Conservation (phyloP, 2,329 filamentous ascomycete species). For the Lecanosticta acicola region DNA sequence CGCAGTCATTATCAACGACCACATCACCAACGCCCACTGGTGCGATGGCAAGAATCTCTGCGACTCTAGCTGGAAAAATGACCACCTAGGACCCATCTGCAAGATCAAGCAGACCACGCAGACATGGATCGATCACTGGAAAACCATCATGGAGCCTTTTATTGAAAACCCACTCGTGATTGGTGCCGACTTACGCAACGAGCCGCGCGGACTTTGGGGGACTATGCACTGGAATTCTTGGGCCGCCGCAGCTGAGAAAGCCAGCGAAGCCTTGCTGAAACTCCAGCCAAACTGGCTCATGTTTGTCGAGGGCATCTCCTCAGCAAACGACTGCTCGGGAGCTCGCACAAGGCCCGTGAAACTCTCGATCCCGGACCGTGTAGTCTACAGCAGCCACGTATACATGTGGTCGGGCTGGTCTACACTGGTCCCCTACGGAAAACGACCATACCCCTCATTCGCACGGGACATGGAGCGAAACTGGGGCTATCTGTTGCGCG, state of each 20-base stretch:
- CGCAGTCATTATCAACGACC: constrained; percentile 63
- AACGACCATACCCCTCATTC: constrained; percentile 59
- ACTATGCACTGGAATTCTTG: constrained; percentile 62
- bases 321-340: constrained; percentile 59
- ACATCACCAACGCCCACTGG: constrained; percentile 64
- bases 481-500: constrained; percentile 60
- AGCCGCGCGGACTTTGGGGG: constrained; percentile 63
- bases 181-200: constrained; percentile 62
- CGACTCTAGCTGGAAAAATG: constrained; percentile 62
- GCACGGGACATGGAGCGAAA: constrained; percentile 57
- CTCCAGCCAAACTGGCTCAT: constrained; percentile 61
- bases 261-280: constrained; percentile 54
- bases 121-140: constrained; percentile 61
- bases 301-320: constrained; percentile 62
- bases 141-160: constrained; percentile 57
- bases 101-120: constrained; percentile 58
- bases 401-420: constrained; percentile 65
- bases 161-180: constrained; percentile 57
- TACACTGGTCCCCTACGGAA: constrained; percentile 50
- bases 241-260: constrained; percentile 59
- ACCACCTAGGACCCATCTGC: constrained; percentile 56
- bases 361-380: constrained; percentile 49
- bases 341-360: constrained; percentile 52
- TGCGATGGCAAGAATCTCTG: constrained; percentile 64
- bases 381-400: constrained; percentile 65